Evolutionary conservation across 257 asterid genomes (phyloP).

Genomic region (Knoxia roxburghii): DNA sequence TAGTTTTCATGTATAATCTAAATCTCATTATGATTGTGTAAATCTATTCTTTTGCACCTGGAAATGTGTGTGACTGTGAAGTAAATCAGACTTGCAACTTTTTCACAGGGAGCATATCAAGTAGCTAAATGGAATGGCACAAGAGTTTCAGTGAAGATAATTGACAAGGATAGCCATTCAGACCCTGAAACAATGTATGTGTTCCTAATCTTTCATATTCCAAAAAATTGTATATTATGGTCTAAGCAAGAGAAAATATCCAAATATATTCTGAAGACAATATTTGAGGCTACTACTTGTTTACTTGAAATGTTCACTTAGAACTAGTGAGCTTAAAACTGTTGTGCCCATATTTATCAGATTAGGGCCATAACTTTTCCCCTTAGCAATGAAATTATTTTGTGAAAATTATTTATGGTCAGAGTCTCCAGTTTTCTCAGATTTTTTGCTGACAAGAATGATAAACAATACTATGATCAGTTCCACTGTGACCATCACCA

Average conservation of each 20-base stretch:
- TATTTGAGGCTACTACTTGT: background rate
- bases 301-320: background rate
- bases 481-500: background rate
- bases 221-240: background rate
- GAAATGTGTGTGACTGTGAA: background rate
- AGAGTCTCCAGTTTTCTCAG: background rate
- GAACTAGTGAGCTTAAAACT: background rate
- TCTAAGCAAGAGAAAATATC: background rate
- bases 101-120: slow-evolving; percentile 88
- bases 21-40: background rate
- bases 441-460: background rate
- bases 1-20: no score
- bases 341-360: background rate
- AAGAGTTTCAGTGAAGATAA: slow-evolving; percentile 93
- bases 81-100: slow-evolving; percentile 7
- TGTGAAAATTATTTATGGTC: background rate
- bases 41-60: background rate
- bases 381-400: background rate
- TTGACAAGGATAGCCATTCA: slow-evolving; percentile 76
- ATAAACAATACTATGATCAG: background rate
- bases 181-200: slow-evolving; percentile 74
- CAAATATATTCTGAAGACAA: background rate
- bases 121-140: slow-evolving; percentile 99
- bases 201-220: slow-evolving; percentile 15
- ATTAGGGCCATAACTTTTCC: background rate